Evolutionary conservation across 768 basidiomycete genomes (phyloP).

Genomic region (Hortiboletus flavorubellus): DNA sequence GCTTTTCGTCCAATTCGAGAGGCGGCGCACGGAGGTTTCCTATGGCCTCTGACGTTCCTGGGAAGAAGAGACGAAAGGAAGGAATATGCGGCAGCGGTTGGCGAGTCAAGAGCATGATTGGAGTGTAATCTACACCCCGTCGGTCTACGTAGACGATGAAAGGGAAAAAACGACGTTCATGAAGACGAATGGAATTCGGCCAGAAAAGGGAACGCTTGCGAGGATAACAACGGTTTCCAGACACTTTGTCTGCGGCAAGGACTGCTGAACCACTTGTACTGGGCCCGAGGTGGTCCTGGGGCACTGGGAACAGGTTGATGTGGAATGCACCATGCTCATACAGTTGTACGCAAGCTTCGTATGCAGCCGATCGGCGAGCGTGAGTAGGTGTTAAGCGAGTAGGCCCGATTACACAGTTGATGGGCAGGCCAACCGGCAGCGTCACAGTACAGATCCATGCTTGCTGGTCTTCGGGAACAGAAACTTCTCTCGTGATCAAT

Average conservation of each 20-base stretch:
- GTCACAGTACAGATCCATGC: slow-evolving; percentile 47
- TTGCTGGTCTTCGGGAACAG: slow-evolving; percentile 15
- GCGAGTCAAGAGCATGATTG: slow-evolving; percentile 65
- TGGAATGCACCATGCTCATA: slow-evolving; percentile 51
- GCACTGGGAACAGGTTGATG: slow-evolving; percentile 39
- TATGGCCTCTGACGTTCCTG: slow-evolving; percentile 43
- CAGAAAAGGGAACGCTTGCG: slow-evolving; percentile 68
- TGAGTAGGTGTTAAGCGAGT: slow-evolving; percentile 43
- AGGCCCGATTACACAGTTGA: slow-evolving; percentile 43
- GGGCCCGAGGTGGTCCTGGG: slow-evolving; percentile 4
- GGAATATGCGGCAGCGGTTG: slow-evolving; percentile 58
- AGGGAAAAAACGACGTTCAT: slow-evolving; percentile 23
- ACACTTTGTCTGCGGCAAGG: slow-evolving; percentile 25
- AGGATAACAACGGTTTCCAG: slow-evolving; percentile 52
- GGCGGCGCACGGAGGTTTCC: slow-evolving; percentile 46
- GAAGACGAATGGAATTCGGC: slow-evolving; percentile 39
- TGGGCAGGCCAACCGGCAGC: slow-evolving; percentile 42
- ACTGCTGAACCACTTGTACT: background rate
- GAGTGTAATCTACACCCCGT: slow-evolving; percentile 40
- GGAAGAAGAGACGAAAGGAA: slow-evolving; percentile 58
- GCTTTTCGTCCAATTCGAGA: slow-evolving; percentile 45
- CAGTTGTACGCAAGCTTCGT: slow-evolving; percentile 50
- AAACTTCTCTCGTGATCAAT: slow-evolving; percentile 23
- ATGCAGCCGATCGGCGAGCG: slow-evolving; percentile 60
- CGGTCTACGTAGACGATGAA: slow-evolving; percentile 41